These are phyloP conservation scores for Endoconidiophora polonica DNA, from an alignment of 2,329 filamentous ascomycete genomes.

Conservation along the genomic window DNA sequence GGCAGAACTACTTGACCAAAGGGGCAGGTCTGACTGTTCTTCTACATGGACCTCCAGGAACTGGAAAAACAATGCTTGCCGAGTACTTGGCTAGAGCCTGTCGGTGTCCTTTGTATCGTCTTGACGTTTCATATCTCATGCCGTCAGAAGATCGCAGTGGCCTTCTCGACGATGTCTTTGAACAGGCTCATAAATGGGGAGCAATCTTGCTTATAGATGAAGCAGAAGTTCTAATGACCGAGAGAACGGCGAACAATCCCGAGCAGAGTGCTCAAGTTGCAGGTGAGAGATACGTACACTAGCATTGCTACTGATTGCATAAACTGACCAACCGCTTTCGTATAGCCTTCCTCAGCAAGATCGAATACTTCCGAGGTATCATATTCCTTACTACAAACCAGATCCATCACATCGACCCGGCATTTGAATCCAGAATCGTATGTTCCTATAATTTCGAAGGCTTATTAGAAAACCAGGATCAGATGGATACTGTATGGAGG, in stretches of 20 bases:
- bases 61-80: conserved; percentile 75
- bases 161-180: conserved; percentile 20
- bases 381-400: conserved; percentile 28
- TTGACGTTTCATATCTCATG: neutral
- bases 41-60: conserved; percentile 53
- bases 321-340: neutral
- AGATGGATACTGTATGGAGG: too few species aligned
- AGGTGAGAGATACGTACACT: conserved; percentile 13
- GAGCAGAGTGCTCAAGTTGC: conserved; percentile 32
- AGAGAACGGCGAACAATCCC: conserved; percentile 28
- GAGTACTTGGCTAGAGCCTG: conserved; percentile 29
- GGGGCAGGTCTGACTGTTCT: conserved; percentile 28
- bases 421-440: neutral
- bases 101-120: neutral
- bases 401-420: neutral
- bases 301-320: neutral
- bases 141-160: neutral
- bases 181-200: conserved; percentile 32
- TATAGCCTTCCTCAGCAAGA: conserved; percentile 26
- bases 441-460: too few species aligned
- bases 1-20: conserved; percentile 19
- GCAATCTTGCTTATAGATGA: conserved; percentile 35
- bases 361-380: conserved; percentile 29
- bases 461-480: too few species aligned
- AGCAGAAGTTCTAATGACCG: conserved; percentile 35